Evolutionary conservation across 257 asterid genomes (phyloP).

Genomic region (Avicennia marina): DNA sequence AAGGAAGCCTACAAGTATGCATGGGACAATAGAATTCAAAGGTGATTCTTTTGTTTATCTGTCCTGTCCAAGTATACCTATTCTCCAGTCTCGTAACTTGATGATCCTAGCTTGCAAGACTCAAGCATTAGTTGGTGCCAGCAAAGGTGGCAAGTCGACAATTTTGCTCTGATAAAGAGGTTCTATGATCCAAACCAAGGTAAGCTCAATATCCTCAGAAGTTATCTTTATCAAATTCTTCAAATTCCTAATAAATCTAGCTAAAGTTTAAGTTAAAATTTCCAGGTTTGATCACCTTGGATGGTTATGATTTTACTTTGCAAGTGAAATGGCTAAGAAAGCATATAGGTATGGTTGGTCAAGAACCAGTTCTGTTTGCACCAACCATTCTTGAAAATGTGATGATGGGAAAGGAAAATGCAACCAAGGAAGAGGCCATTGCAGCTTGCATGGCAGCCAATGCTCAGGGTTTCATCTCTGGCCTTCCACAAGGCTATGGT

Average conservation of each 20-base stretch:
- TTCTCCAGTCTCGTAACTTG: constrained; percentile 55
- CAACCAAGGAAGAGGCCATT: constrained; percentile 61
- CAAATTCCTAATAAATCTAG: too few relatives aligned
- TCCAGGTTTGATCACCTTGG: constrained; percentile 57
- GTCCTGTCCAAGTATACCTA: constrained; percentile 60
- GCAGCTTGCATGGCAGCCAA: constrained; percentile 64
- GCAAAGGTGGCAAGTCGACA: constrained; percentile 87
- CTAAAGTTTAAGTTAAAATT: too few relatives aligned
- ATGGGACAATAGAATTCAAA: constrained; percentile 62
- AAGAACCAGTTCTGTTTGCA: constrained; percentile 77
- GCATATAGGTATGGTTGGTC: constrained; percentile 92
- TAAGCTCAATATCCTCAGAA: constrained; percentile 10
- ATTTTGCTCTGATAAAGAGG: constrained; percentile 75
- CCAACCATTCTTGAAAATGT: constrained; percentile 71
- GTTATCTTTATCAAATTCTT: not conserved
- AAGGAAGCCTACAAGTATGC: constrained; percentile 40
- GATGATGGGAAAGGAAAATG: constrained; percentile 72
- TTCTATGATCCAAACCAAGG: constrained; percentile 77
- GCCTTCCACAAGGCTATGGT: constrained; percentile 72
- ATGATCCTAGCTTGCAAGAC: constrained; percentile 61
- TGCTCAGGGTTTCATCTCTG: constrained; percentile 64
- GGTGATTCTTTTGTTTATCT: constrained; percentile 67
- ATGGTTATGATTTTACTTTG: constrained; percentile 67
- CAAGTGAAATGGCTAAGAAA: constrained; percentile 85
- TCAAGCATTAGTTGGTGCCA: constrained; percentile 65